These are phyloP conservation scores for Aspergillus intermedius DNA, from an alignment of 2,329 filamentous ascomycete genomes.

Conservation along the genomic window DNA sequence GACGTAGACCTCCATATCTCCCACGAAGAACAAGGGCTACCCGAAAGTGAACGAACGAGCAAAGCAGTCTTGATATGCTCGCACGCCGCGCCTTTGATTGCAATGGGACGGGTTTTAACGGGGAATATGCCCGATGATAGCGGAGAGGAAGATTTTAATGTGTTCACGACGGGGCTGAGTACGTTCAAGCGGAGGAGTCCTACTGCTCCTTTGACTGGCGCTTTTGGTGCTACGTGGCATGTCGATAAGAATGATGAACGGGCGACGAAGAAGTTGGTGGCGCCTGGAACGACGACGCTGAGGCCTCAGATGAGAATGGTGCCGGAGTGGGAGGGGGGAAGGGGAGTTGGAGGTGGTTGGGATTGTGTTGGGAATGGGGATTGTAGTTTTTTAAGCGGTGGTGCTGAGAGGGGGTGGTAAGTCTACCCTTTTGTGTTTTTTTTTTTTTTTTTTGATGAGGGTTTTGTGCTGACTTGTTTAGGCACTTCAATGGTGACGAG, in stretches of 20 bases:
- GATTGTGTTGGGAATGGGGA: conserved; percentile 73
- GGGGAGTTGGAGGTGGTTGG: conserved; percentile 71
- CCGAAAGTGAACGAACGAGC: conserved; percentile 45
- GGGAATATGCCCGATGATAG: conserved; percentile 66
- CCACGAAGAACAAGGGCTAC: conserved; percentile 38
- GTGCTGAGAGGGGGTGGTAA: conserved; percentile 85
- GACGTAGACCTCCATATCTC: conserved; percentile 57
- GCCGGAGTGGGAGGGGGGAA: conserved; percentile 51
- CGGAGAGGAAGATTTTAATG: conserved; percentile 71
- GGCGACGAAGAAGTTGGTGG: conserved; percentile 10
- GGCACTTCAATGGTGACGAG: conserved; percentile 44
- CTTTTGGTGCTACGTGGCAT: background rate
- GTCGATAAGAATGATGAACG: background rate
- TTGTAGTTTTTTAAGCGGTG: conserved; percentile 70
- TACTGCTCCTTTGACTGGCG: background rate
- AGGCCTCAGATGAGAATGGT: conserved; percentile 14
- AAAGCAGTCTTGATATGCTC: conserved; percentile 70
- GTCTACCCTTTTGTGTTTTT: conserved; percentile 25
- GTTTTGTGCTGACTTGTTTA: conserved; percentile 10
- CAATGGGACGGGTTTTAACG: conserved; percentile 74
- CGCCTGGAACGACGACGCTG: conserved; percentile 24
- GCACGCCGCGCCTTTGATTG: conserved; percentile 85
- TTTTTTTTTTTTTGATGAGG: conserved; percentile 20
- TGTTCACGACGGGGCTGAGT: conserved; percentile 76
- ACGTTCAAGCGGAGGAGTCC: conserved; percentile 52